A percentile compares a stretch with the other conserved stretches of the same genome.
Conservation (phyloP, 1,284 basidiomycete genomes). For the Vanrija sp. region DNA sequence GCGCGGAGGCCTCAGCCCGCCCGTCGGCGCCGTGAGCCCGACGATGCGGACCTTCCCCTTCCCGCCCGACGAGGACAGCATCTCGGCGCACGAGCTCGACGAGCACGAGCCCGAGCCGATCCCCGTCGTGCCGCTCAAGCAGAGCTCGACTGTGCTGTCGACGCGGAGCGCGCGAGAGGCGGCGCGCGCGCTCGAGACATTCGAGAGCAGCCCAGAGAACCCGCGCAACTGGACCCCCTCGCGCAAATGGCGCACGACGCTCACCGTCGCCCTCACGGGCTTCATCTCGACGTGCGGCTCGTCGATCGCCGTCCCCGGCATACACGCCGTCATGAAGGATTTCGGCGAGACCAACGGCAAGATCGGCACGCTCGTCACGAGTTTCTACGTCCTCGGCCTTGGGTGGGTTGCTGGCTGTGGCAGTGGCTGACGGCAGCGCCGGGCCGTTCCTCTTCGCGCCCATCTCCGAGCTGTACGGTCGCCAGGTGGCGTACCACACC, state of each 20-base stretch:
- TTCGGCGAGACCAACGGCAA: slow-evolving; percentile 37
- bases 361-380: slow-evolving; percentile 38
- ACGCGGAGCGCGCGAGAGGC: slow-evolving; percentile 25
- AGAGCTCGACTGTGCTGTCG: slow-evolving; percentile 15
- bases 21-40: background rate
- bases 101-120: background rate
- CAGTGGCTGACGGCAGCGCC: slow-evolving; percentile 12
- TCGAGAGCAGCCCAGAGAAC: slow-evolving; percentile 30
- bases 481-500: slow-evolving; percentile 47
- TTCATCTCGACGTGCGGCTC: slow-evolving; percentile 45
- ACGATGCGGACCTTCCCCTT: background rate
- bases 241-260: slow-evolving; percentile 31
- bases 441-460: slow-evolving; percentile 53
- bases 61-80: background rate
- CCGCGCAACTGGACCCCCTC: slow-evolving; percentile 37
- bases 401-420: slow-evolving; percentile 31
- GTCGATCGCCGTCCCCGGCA: slow-evolving; percentile 41
- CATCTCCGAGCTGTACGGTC: slow-evolving; percentile 50
- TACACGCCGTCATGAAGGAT: slow-evolving; percentile 30
- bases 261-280: slow-evolving; percentile 39
- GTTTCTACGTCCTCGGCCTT: slow-evolving; percentile 43
- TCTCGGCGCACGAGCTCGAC: background rate
- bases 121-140: slow-evolving; percentile 6
- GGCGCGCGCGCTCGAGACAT: slow-evolving; percentile 23
- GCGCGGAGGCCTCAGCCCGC: background rate